phyloP scores from a whole-genome alignment of 2,329 filamentous ascomycete genomes.

The Colletotrichum sp. region DNA sequence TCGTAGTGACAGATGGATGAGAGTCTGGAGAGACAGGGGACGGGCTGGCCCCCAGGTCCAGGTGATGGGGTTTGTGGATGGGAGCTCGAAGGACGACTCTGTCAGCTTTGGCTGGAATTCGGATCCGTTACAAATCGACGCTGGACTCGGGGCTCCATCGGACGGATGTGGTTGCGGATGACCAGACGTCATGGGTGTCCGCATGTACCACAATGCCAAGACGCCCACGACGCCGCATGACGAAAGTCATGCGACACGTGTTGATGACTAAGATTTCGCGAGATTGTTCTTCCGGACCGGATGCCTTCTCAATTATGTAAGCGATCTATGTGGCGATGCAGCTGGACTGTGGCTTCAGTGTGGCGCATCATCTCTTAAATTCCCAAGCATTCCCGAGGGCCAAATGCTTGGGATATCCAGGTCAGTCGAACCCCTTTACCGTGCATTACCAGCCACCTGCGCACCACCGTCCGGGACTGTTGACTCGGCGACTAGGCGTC shows the following conservation, averaged over 20 bases:
- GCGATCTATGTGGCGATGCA: background rate
- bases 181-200: constrained; percentile 6
- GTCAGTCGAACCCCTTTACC: background rate
- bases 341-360: background rate
- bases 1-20: background rate
- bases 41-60: background rate
- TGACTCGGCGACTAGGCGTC: background rate
- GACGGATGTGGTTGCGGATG: background rate
- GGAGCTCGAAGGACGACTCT: background rate
- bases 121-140: background rate
- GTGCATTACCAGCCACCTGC: background rate
- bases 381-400: background rate
- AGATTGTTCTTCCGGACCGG: background rate
- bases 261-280: background rate
- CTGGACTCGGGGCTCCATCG: background rate
- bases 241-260: background rate
- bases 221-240: background rate
- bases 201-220: background rate
- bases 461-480: background rate
- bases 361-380: background rate
- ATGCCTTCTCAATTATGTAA: fast-evolving
- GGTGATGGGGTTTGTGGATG: background rate
- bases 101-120: background rate
- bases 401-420: background rate
- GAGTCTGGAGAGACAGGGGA: background rate